Evolutionary conservation across 352 stramenopile genomes (phyloP), one percentile per base, ranked within the genome.

Genomic region (Hyphochytrium catenoides): DNA sequence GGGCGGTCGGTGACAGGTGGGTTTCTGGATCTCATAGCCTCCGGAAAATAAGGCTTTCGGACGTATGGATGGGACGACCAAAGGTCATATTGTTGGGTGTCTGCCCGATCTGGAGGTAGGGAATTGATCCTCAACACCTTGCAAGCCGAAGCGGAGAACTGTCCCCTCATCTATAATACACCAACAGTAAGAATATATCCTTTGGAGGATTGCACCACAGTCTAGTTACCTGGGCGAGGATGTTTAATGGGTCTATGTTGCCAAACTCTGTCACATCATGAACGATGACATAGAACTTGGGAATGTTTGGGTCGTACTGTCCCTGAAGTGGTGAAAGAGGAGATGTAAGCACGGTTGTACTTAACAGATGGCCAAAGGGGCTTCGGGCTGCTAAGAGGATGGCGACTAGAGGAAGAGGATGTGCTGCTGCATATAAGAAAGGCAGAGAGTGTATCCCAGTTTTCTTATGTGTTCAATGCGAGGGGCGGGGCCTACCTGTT

Each of bases 261-360:
- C 41, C 29, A 15, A 33, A 33, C 1, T 20, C 23, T 1, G 14
- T 40, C 3, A 63, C 44, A 46, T 91, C 75, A 36, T 91, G 75
- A 17, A 91, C 26, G 11, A 91, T 56, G n/a, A 91, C 43, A 43
- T 77, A 87, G 38, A 76, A 84, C 41, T 82, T 78, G 9, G 70
- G 61, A 8, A 86, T 38, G 21, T 59, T 68, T 3, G 57, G 45
- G 40, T 85, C 71, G 39, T 83, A 88, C 2, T 79, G 39, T 4
- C 64, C 69, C 37, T 74, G 51, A n/a, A n/a, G n/a, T n/a, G n/a
- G n/a, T n/a, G n/a, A n/a, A n/a, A n/a, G n/a, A n/a, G n/a, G n/a
- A n/a, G n/a, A n/a, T n/a, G n/a, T n/a, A n/a, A n/a, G n/a, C n/a
- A n/a, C n/a, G n/a, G n/a, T n/a, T n/a, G n/a, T n/a, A n/a, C n/a